These are phyloP conservation scores for Chondrostereum purpureum DNA, from an alignment of 1,284 basidiomycete species.

Conservation along the genomic window DNA sequence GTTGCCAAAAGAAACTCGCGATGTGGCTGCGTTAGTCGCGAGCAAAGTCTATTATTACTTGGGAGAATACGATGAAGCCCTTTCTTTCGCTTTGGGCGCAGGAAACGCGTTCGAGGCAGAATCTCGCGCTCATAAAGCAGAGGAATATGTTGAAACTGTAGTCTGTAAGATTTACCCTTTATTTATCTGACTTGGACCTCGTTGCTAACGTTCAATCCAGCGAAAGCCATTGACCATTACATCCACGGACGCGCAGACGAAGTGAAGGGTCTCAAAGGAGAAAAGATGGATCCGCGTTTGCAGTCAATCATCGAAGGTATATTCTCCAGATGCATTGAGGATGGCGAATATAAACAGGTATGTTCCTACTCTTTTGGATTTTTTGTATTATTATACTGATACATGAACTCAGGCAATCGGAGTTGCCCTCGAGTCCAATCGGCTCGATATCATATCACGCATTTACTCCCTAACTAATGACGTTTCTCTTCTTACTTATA, in stretches of 20 bases:
- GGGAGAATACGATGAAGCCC: constrained; percentile 87
- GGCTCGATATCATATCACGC: constrained; percentile 77
- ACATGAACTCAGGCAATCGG: constrained; percentile 68
- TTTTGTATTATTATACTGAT: constrained; percentile 13
- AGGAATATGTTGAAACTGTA: constrained; percentile 91
- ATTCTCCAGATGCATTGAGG: constrained; percentile 75
- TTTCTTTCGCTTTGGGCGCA: constrained; percentile 90
- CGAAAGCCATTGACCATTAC: constrained; percentile 92
- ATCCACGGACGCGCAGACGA: constrained; percentile 57
- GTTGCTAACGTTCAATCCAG: constrained; percentile 32
- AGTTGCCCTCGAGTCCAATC: constrained; percentile 84
- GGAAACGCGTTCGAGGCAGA: constrained; percentile 80
- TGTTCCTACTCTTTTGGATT: constrained; percentile 17
- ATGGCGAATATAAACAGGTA: constrained; percentile 86
- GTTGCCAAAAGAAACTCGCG: constrained; percentile 64
- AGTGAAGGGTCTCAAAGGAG: constrained; percentile 36
- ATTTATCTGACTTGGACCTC: constrained; percentile 2
- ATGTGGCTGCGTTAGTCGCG: constrained; percentile 81
- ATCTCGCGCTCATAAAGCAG: constrained; percentile 50
- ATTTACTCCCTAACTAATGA: constrained; percentile 73
- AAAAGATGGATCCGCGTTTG: constrained; percentile 71
- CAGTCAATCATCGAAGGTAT: constrained; percentile 84
- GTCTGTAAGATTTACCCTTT: constrained; percentile 67
- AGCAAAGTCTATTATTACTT: constrained; percentile 97
- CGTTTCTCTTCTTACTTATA: constrained; percentile 76